Conservation (phyloP, 108 stramenopile species). For the Cylindrotheca fusiformis region DNA sequence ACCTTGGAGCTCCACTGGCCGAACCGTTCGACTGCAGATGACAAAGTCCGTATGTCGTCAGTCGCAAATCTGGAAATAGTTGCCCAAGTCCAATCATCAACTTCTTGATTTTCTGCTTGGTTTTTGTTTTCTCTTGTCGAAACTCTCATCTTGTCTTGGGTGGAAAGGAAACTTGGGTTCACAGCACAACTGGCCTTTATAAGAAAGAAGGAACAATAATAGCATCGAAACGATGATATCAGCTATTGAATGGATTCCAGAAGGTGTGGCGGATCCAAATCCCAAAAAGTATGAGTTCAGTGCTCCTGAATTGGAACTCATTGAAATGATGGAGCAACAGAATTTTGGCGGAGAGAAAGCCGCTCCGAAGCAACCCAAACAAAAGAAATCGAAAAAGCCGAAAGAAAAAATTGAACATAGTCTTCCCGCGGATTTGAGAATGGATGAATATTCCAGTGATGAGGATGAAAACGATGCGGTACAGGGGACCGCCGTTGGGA, state of each 20-base stretch:
- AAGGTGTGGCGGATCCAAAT: conserved; percentile 74
- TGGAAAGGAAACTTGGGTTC: too few relatives aligned
- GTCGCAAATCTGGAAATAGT: too few relatives aligned
- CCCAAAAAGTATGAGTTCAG: conserved; percentile 85
- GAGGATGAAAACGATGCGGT: conserved; percentile 71
- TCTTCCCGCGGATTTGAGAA: conserved; percentile 82
- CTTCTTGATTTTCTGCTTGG: too few relatives aligned
- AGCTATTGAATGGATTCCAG: conserved; percentile 72
- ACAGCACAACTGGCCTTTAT: too few relatives aligned
- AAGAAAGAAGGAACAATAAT: too few relatives aligned
- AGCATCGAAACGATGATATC: conserved; percentile 61
- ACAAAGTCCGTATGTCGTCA: too few relatives aligned
- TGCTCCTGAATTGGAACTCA: conserved; percentile 64
- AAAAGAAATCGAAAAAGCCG: conserved; percentile 19
- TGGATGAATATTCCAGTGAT: conserved; percentile 92
- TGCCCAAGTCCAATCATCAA: too few relatives aligned
- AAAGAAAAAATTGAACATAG: conserved; percentile 37
- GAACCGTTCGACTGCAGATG: too few relatives aligned
- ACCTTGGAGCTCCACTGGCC: too few relatives aligned
- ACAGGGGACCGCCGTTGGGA: conserved; percentile 53
- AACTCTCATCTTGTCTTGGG: too few relatives aligned
- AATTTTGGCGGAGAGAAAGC: conserved; percentile 15
- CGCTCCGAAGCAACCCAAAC: neutral
- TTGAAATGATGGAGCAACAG: conserved; percentile 43
- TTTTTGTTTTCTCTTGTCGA: too few relatives aligned